Conservation (phyloP, 2,329 filamentous ascomycete species). For the Cladorrhinum sp. region DNA sequence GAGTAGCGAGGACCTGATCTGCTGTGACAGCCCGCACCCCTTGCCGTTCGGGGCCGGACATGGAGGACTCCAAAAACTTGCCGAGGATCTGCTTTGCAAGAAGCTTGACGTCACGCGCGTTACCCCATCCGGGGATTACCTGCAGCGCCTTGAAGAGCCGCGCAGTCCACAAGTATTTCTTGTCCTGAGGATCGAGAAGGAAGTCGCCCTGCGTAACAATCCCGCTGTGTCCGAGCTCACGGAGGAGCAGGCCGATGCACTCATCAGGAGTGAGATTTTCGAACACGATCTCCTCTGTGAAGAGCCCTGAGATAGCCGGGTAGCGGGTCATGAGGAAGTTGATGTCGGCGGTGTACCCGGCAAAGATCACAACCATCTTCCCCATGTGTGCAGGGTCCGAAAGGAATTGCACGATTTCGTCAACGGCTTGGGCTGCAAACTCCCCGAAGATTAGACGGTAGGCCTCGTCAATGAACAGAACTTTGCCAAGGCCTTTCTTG, state of each 20-base stretch:
- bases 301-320: slow-evolving; percentile 49
- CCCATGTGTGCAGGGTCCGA: slow-evolving; percentile 41
- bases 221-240: not conserved
- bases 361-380: slow-evolving; percentile 49
- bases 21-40: too few relatives aligned
- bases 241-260: not conserved
- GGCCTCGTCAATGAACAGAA: slow-evolving; percentile 49
- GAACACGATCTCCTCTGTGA: slow-evolving; percentile 30
- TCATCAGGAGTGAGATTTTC: not conserved
- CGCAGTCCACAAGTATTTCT: slow-evolving; percentile 10
- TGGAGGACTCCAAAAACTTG: not conserved
- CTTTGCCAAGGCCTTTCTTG: slow-evolving; percentile 59
- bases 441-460: slow-evolving; percentile 57
- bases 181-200: slow-evolving; percentile 4
- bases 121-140: slow-evolving; percentile 13
- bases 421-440: slow-evolving; percentile 42
- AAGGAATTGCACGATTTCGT: slow-evolving; percentile 31
- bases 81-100: slow-evolving; percentile 3
- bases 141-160: slow-evolving; percentile 2
- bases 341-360: slow-evolving; percentile 53
- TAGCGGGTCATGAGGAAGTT: slow-evolving; percentile 49
- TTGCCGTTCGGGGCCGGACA: not conserved
- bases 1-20: too few relatives aligned
- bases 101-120: slow-evolving; percentile 16
- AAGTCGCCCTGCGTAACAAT: not conserved